Evolutionary conservation across 176 grass and related monocot species (phyloP).

Genomic region (Aegilops sharonensis): DNA sequence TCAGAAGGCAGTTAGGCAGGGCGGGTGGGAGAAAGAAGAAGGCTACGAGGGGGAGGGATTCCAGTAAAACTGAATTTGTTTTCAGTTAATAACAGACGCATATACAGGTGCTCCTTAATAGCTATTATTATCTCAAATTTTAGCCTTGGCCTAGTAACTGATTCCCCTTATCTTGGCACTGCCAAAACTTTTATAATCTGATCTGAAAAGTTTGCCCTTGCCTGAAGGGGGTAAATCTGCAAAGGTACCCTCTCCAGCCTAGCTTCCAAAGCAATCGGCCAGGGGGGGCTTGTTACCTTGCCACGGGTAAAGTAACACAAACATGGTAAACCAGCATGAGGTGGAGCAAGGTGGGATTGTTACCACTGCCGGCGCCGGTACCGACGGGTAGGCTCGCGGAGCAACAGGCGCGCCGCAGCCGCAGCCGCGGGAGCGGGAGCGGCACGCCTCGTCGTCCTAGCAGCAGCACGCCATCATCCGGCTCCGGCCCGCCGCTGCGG

Average conservation of each 20-base stretch:
- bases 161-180: neutral
- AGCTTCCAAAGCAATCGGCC: neutral
- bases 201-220: neutral
- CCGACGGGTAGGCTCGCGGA: conserved; percentile 47
- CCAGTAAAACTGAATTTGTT: neutral
- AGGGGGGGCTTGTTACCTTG: neutral
- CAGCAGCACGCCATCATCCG: neutral
- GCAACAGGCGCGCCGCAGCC: conserved; percentile 35
- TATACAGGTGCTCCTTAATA: neutral
- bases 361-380: conserved; percentile 43
- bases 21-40: no score
- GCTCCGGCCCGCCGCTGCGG: conserved; percentile 1
- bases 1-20: no score
- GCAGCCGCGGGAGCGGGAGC: neutral
- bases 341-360: neutral
- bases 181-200: neutral
- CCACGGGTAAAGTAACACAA: neutral
- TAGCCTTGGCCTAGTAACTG: neutral
- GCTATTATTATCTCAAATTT: neutral
- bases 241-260: neutral
- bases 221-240: neutral
- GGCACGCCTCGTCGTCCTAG: neutral
- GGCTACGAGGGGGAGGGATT: neutral
- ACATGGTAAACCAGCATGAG: neutral
- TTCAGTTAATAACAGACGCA: neutral